Evolutionary conservation across 345 rosid species (phyloP), one percentile per base, ranked within the genome.

Genomic region (Schrenkiella parvula): DNA sequence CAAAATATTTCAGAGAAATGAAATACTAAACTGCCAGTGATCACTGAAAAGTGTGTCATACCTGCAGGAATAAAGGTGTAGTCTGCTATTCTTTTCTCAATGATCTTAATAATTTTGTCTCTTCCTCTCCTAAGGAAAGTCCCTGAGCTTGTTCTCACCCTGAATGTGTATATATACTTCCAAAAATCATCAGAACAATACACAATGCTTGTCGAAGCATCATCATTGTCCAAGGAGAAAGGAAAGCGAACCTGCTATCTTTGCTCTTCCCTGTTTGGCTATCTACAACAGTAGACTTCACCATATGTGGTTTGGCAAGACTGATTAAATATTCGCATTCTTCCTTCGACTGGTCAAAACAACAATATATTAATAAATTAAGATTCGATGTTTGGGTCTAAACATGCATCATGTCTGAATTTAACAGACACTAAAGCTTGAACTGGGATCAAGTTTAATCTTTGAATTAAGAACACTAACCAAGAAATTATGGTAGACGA

Each of bases 101-200:
- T 88, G 59, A 32, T 71, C 72, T 74, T 76, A 29, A 91, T 79
- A 64, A 87, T 78, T 66, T 84, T 83, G 74, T 89, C 95, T 35
- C 62, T 76, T 80, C 90, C 98, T 81, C 97, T 87, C 72, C 35
- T 79, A 70, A 91, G 83, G 74, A 91, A 93, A 83, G 87, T 89
- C 61, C 98, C 98, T 19, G 97, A 89, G 79, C 96, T 93, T 44
- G 95, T 89, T n/a, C 97, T 84, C 8, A 88, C 98, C 86, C 98
- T 93, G 81, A 61, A 74, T 22, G 34, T 39, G 48, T 29, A 17
- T 46, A 17, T 46, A 64, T 5, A 28, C 37, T 59, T 66, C 58
- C 73, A 66, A 29, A 57, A 35, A 53, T 15, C 59, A 68, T 18
- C 21, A 64, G n/a, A 35, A 35, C 29, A 26, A 57, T 47, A 8